Percentiles rank a stretch among this genome's conserved stretches.
Evolutionary conservation across 108 stramenopile genomes (phyloP).

Genomic region (Tribonema minus): DNA sequence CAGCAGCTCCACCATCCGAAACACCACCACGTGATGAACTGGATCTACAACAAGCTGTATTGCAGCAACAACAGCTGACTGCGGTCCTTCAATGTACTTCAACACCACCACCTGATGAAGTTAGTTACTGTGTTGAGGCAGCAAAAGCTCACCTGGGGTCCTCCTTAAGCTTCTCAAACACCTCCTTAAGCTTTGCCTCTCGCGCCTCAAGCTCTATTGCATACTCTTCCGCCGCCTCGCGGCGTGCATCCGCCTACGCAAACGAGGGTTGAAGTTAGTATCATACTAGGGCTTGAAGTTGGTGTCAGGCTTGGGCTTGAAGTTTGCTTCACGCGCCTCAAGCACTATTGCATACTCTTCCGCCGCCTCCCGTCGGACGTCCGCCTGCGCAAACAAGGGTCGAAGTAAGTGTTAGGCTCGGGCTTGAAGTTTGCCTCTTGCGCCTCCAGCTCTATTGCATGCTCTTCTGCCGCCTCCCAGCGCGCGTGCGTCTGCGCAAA

Average conservation of each 20-base stretch:
- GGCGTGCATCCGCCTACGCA: not conserved
- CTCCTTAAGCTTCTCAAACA: slow-evolving; percentile 68
- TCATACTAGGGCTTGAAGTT: not conserved
- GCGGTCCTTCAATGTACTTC: no score
- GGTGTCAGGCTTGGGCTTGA: slow-evolving; percentile 70
- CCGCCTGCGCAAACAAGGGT: not conserved
- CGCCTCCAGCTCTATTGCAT: slow-evolving; percentile 66
- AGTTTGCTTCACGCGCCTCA: slow-evolving; percentile 75
- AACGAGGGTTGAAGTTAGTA: not conserved
- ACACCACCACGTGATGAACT: no score
- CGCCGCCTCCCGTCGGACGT: slow-evolving; percentile 2
- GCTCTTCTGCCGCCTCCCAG: slow-evolving; percentile 64
- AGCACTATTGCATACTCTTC: slow-evolving; percentile 59
- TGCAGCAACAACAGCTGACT: no score
- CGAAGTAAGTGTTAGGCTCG: slow-evolving; percentile 53
- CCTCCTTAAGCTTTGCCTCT: slow-evolving; percentile 75
- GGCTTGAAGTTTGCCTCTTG: slow-evolving; percentile 78
- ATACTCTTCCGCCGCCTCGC: slow-evolving; percentile 64
- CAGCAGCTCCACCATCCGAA: no score
- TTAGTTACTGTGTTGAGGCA: no score
- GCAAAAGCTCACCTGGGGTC: slow-evolving; percentile 43
- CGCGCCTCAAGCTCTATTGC: slow-evolving; percentile 72
- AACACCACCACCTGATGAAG: no score
- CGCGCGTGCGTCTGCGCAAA: not conserved
- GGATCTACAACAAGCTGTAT: no score